Percentiles rank a stretch among this genome's conserved stretches.
phyloP scores from a whole-genome alignment of 2,329 filamentous ascomycete genomes.

The Penicillium sp. region DNA sequence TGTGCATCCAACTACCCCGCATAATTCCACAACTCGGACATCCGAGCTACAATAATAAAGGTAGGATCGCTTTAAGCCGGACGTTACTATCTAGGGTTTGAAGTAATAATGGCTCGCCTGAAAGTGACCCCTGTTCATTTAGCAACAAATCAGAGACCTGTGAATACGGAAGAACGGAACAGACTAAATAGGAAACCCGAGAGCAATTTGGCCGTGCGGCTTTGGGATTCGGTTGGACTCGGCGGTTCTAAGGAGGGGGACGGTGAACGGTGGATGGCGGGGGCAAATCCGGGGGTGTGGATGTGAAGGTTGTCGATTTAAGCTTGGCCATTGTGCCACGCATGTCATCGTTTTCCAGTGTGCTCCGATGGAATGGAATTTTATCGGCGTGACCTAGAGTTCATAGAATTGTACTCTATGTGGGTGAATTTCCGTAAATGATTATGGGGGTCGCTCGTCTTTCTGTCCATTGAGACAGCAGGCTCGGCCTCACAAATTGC shows the following conservation, averaged over 20 bases:
- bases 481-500: neutral
- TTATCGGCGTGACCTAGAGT: no score
- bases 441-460: no score
- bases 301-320: constrained; percentile 7
- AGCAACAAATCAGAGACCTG: neutral
- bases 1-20: neutral
- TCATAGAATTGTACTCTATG: no score
- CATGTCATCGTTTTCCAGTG: neutral
- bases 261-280: neutral
- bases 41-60: neutral
- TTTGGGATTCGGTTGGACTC: neutral
- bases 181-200: constrained; percentile 4
- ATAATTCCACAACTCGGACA: neutral
- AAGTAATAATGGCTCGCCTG: neutral
- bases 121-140: neutral
- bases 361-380: neutral
- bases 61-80: neutral
- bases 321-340: constrained; percentile 2
- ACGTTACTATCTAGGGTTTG: neutral
- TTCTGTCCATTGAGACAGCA: no score
- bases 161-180: neutral
- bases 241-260: neutral
- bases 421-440: neutral
- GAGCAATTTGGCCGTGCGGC: neutral
- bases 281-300: constrained; percentile 5